These are phyloP conservation scores for Venturia oleaginea DNA, from an alignment of 2,329 filamentous ascomycete species.

Conservation along the genomic window DNA sequence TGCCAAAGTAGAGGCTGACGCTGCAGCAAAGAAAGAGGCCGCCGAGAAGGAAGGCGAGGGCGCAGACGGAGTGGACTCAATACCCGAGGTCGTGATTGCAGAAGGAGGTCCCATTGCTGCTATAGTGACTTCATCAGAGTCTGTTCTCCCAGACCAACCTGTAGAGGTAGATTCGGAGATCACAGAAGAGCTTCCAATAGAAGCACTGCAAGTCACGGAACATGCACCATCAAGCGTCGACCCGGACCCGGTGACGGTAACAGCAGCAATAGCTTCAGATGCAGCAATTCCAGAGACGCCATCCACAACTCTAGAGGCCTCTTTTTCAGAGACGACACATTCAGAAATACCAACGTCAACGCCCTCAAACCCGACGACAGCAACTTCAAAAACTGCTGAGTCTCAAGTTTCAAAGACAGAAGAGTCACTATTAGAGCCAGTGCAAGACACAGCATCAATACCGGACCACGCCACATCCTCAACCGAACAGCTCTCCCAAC, in stretches of 20 bases:
- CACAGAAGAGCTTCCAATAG: not conserved
- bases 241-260: not conserved
- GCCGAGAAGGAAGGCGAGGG: conserved; percentile 17
- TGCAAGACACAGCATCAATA: not conserved
- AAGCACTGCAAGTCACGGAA: not conserved
- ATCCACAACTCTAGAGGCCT: not conserved
- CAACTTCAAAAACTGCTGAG: not conserved
- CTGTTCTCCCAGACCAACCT: not conserved
- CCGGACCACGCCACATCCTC: not conserved
- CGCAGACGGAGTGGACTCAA: conserved; percentile 13
- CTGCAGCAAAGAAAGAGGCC: conserved; percentile 19
- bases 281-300: not conserved
- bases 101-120: not conserved
- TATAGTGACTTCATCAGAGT: not conserved
- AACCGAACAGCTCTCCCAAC: not conserved
- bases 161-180: not conserved
- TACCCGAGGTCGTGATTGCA: not conserved
- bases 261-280: not conserved
- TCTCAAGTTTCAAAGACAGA: not conserved
- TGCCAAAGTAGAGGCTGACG: conserved; percentile 31
- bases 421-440: not conserved
- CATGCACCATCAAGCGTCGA: not conserved
- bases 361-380: not conserved
- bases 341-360: not conserved
- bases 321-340: not conserved